Evolutionary conservation across 1,139 yeast species (phyloP).

Genomic region (Eremothecium gossypii): DNA sequence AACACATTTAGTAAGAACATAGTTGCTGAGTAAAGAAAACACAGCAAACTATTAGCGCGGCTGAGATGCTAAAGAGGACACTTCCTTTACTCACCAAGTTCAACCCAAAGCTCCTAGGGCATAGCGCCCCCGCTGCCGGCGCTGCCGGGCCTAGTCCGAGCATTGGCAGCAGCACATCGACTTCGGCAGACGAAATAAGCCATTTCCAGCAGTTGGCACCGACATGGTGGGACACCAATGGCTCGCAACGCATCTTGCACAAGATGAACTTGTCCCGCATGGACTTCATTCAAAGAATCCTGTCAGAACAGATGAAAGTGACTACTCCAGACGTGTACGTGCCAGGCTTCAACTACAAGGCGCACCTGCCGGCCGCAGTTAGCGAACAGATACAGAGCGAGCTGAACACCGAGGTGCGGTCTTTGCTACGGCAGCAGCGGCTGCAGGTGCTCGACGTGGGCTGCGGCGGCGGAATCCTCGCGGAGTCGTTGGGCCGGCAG

Average conservation of each 20-base stretch:
- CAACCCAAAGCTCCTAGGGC: too few relatives aligned
- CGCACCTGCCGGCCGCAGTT: constrained; percentile 52
- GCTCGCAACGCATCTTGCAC: constrained; percentile 87
- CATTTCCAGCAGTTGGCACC: constrained; percentile 84
- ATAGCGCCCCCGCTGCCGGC: too few relatives aligned
- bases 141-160: too few relatives aligned
- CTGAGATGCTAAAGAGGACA: too few relatives aligned
- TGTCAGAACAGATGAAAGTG: constrained; percentile 38
- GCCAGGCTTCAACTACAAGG: constrained; percentile 63
- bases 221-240: constrained; percentile 94
- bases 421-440: constrained; percentile 33
- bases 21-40: too few relatives aligned
- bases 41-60: too few relatives aligned
- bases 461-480: constrained; percentile 92
- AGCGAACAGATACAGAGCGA: constrained; percentile 37
- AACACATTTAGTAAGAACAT: neutral
- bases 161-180: too few relatives aligned
- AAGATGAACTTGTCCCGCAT: constrained; percentile 85
- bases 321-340: constrained; percentile 45
- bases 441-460: constrained; percentile 75
- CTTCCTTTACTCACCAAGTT: too few relatives aligned
- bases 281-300: constrained; percentile 68
- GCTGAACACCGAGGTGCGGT: constrained; percentile 41
- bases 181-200: constrained; percentile 42
- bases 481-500: constrained; percentile 80